phyloP scores from a whole-genome alignment of 2,329 filamentous ascomycete genomes.

The Didymella pinodella region DNA sequence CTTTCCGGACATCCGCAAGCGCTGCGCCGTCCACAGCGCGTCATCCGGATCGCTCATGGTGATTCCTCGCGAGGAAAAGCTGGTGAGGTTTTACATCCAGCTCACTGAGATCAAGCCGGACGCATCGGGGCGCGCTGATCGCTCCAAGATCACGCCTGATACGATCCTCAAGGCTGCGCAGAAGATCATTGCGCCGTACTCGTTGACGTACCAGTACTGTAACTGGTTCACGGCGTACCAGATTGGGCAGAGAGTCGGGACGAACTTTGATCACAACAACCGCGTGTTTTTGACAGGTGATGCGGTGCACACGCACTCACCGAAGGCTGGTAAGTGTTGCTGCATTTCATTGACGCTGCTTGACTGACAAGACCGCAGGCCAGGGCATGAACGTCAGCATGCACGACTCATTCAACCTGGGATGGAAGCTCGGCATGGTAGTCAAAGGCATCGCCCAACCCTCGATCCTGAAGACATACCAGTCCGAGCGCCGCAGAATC shows the following conservation, averaged over 20 bases:
- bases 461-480: constrained; percentile 60
- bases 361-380: constrained; percentile 35
- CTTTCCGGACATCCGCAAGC: constrained; percentile 67
- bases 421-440: constrained; percentile 64
- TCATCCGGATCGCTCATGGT: constrained; percentile 68
- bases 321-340: constrained; percentile 68
- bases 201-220: constrained; percentile 68
- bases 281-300: constrained; percentile 76
- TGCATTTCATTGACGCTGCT: not conserved
- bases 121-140: constrained; percentile 59
- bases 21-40: constrained; percentile 66
- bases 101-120: constrained; percentile 60
- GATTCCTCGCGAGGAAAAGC: constrained; percentile 68
- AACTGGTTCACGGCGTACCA: constrained; percentile 75
- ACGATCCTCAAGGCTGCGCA: constrained; percentile 69
- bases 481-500: constrained; percentile 64
- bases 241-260: constrained; percentile 71
- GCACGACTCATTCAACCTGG: constrained; percentile 69
- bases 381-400: constrained; percentile 71
- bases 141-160: constrained; percentile 69
- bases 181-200: constrained; percentile 72
- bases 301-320: constrained; percentile 65
- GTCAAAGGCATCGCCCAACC: constrained; percentile 54
- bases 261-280: constrained; percentile 62
- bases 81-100: constrained; percentile 72